Conservation (phyloP, 352 stramenopile species). For the Thraustotheca clavata region DNA sequence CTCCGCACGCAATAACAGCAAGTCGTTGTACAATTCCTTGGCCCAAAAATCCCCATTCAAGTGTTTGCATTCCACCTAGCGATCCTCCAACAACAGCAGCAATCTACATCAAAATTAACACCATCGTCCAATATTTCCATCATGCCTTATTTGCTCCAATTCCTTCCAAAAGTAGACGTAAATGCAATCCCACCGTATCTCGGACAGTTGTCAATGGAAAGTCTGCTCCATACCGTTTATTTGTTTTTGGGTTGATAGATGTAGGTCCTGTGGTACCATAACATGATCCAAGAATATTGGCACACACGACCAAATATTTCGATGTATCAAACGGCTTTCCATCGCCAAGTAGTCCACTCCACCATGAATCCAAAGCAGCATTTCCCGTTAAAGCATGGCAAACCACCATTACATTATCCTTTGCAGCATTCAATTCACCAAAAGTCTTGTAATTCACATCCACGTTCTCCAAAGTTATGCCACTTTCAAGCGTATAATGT, state of each 20-base stretch:
- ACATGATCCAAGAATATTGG: constrained; percentile 93
- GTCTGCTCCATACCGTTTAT: constrained; percentile 66
- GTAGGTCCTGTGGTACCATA: constrained; percentile 89
- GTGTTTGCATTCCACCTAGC: constrained; percentile 96
- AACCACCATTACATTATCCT: constrained; percentile 90
- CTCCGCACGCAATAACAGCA: constrained; percentile 90
- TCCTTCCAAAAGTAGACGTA: constrained; percentile 82
- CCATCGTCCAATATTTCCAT: not conserved
- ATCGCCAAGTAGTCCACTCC: constrained; percentile 85
- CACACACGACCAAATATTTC: constrained; percentile 96
- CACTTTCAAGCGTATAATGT: constrained; percentile 52
- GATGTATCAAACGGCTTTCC: constrained; percentile 89
- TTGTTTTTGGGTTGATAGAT: constrained; percentile 66
- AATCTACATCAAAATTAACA: constrained; percentile 10
- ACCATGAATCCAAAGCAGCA: constrained; percentile 90
- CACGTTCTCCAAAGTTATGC: constrained; percentile 48
- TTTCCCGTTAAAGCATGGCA: constrained; percentile 95
- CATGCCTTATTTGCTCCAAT: constrained; percentile 77
- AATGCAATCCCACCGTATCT: constrained; percentile 89
- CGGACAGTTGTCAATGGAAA: constrained; percentile 91
- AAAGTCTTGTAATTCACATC: constrained; percentile 93
- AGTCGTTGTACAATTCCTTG: constrained; percentile 80
- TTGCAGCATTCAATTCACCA: constrained; percentile 74
- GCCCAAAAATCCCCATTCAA: constrained; percentile 92
- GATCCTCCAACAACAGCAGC: constrained; percentile 91